Conservation (phyloP, 305 asterid species). For the Caryopteris hybrid region DNA sequence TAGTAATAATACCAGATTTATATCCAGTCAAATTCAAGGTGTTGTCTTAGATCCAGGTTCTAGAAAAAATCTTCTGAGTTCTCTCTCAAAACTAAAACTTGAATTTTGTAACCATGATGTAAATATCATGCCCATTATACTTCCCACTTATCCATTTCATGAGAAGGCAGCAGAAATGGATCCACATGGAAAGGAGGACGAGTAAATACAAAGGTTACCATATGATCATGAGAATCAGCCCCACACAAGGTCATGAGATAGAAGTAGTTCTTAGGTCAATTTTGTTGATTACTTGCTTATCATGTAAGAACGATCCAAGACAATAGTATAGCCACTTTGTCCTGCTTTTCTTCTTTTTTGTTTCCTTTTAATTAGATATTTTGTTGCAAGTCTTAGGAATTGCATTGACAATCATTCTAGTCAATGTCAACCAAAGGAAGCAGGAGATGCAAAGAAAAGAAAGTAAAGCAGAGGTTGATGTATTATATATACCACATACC, state of each 20-base stretch:
- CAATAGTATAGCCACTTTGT: neutral
- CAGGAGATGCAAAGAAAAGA: neutral
- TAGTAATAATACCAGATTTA: neutral
- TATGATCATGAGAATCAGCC: neutral
- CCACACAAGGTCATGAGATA: neutral
- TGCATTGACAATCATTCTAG: too few relatives aligned
- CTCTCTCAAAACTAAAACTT: neutral
- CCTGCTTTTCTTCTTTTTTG: neutral
- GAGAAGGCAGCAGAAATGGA: neutral
- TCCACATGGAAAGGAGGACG: neutral
- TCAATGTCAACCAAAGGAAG: too few relatives aligned
- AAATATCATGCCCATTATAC: neutral
- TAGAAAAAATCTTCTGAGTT: neutral
- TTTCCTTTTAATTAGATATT: neutral
- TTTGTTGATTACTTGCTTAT: neutral
- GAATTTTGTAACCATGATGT: neutral
- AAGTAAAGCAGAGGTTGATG: neutral
- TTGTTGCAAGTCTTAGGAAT: neutral
- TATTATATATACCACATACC: neutral
- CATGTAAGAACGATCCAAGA: neutral
- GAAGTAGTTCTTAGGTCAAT: neutral
- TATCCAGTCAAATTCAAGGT: neutral
- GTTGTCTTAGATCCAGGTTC: neutral
- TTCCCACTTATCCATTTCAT: slow-evolving; percentile 3
- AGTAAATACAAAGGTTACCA: neutral